A percentile compares a stretch with the other conserved stretches of the same genome.
phyloP scores from a whole-genome alignment of 495 filamentous ascomycete genomes.

The Neurospora terricola region DNA sequence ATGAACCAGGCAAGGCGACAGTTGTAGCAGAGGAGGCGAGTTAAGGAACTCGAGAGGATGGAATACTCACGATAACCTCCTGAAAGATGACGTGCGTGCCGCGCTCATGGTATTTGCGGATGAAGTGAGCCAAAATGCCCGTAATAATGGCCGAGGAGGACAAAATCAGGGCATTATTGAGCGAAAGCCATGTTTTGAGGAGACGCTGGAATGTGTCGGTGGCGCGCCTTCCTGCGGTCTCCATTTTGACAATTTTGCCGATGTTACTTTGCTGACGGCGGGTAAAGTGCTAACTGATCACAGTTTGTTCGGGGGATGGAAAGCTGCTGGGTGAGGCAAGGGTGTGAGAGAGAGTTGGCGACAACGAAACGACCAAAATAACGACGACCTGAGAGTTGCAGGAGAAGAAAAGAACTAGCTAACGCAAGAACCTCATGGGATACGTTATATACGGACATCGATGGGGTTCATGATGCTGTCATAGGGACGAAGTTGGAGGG shows the following conservation, averaged over 20 bases:
- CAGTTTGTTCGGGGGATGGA: not conserved
- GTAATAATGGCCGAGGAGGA: constrained; percentile 17
- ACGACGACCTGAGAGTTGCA: not conserved
- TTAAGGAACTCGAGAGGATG: not conserved
- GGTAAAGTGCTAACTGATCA: not conserved
- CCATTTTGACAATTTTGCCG: not conserved
- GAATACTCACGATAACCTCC: constrained; percentile 16
- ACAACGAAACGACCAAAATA: not conserved
- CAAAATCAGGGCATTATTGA: constrained; percentile 17
- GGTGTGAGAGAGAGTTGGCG: not conserved
- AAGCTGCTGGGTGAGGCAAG: not conserved
- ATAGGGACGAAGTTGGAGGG: not conserved
- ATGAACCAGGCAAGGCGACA: not conserved
- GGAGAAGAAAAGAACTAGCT: not conserved
- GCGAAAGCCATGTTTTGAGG: constrained; percentile 7
- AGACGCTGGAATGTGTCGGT: constrained; percentile 2
- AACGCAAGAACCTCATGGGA: not conserved
- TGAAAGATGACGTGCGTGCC: constrained; percentile 13
- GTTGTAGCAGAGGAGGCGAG: not conserved
- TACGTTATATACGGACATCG: not conserved
- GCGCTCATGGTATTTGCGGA: constrained; percentile 10
- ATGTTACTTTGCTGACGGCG: not conserved
- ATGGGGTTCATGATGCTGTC: not conserved
- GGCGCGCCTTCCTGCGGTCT: not conserved
- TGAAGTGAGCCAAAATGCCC: constrained; percentile 16